Percentiles rank a stretch among this genome's conserved stretches.
These are phyloP conservation scores for Psilocybe azurescens DNA, from an alignment of 768 basidiomycete genomes.

Conservation along the genomic window DNA sequence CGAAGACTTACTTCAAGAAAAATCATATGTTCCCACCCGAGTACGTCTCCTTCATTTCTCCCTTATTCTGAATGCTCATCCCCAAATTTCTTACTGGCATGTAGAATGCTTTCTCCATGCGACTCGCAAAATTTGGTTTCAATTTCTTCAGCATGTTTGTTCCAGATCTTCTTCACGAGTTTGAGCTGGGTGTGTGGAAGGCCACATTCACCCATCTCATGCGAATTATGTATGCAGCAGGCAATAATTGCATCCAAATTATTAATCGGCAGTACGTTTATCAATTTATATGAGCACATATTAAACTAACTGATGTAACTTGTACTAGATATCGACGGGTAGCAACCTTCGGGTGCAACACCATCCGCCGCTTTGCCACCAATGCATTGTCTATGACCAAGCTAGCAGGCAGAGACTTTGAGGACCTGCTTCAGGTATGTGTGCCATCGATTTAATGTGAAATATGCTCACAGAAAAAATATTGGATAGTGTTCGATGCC, in stretches of 20 bases:
- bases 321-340: constrained; percentile 18
- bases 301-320: background rate
- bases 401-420: constrained; percentile 34
- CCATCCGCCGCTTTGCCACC: constrained; percentile 29
- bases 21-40: constrained; percentile 28
- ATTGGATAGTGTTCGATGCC: constrained; percentile 36
- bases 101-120: constrained; percentile 39
- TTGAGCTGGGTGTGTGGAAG: constrained; percentile 46
- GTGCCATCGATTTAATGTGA: too few species aligned
- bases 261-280: constrained; percentile 20
- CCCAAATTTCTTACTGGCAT: background rate
- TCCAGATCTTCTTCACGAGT: constrained; percentile 44
- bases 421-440: constrained; percentile 39
- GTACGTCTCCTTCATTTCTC: constrained; percentile 20
- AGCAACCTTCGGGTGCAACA: constrained; percentile 20
- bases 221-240: constrained; percentile 31
- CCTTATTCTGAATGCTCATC: background rate
- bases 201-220: constrained; percentile 39
- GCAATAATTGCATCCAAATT: constrained; percentile 9
- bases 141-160: constrained; percentile 36
- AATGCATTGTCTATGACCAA: constrained; percentile 33
- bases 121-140: constrained; percentile 22
- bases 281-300: background rate
- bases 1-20: constrained; percentile 20
- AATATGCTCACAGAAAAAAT: background rate